Base-by-base conservation (phyloP, 345 rosid genomes). In the Nasturtium officinale region DNA sequence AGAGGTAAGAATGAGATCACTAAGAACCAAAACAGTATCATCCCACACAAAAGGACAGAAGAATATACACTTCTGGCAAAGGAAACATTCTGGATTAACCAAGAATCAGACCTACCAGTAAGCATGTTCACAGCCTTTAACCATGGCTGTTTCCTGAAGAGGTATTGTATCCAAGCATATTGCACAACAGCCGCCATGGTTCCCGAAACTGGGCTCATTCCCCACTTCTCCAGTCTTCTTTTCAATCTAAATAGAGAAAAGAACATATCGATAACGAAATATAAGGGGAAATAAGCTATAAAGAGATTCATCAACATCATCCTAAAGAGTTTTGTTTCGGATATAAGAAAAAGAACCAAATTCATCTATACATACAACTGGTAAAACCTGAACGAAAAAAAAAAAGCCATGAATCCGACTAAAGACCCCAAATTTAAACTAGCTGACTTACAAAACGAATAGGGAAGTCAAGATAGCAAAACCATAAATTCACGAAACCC, bases 61-160 rank as follows among this genome's bases (percentile, higher is more conserved):
- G 38, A 17, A 54, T 9, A 37, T 3, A 16, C 18, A 64, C 18
- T 46, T 28, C 3, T 9, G 38, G 16, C 26, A 57, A 29, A 45
- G 43, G 0, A 15, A 35, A 32, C 9, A 32, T n/a, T 6, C 29
- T 16, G 48, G 26, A 63, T 33, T 5, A 43, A 35, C 23, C 15
- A 57, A 66, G 59, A 74, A 59, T 54, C 13, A 47, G 58, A 83
- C 95, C 61, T 84, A 90, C 99, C 99, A 95, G 87, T 95, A 95
- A 21, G 97, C 86, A 65, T 95, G 98, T 72, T 95, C 98, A 83
- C 99, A 95, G 75, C 92, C 97, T 82, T 89, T 92, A 30, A 95
- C 79, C 69, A 91, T 90, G 54, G 99, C 97, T 50, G 90, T 92
- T 75, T 95, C 99, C 81, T 84, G 84, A 50, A 95, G 91, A 72